Evolutionary conservation across 1,284 basidiomycete species (phyloP).

Genomic region (Paramarasmius palmivorus): DNA sequence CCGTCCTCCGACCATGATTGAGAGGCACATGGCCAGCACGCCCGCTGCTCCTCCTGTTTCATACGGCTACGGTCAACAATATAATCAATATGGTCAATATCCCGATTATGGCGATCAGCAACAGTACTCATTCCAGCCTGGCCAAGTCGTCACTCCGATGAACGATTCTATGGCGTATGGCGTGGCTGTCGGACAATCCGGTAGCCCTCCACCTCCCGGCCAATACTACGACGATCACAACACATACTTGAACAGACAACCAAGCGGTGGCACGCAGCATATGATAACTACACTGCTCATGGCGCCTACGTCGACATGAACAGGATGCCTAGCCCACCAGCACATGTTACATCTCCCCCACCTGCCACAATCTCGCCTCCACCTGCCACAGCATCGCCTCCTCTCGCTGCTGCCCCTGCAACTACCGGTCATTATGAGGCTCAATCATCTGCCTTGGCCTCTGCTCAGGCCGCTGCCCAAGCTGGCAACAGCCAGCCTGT

Average conservation of each 20-base stretch:
- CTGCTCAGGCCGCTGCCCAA: background rate
- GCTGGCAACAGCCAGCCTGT: background rate
- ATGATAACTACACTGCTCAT: background rate
- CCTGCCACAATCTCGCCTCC: too few species aligned
- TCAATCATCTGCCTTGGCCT: background rate
- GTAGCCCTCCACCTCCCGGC: too few species aligned
- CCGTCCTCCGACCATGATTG: constrained; percentile 24
- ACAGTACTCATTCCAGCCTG: constrained; percentile 2
- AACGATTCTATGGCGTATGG: constrained; percentile 8
- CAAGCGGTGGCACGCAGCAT: constrained; percentile 3
- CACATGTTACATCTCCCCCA: too few species aligned
- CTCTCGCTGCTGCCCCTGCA: background rate
- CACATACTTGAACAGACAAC: background rate
- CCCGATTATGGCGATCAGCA: constrained; percentile 5
- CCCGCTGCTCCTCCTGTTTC: constrained; percentile 18
- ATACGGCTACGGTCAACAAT: constrained; percentile 7
- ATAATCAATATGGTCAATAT: constrained; percentile 7
- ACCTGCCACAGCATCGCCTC: background rate
- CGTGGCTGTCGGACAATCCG: background rate
- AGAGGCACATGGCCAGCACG: constrained; percentile 24
- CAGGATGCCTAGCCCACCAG: constrained; percentile 5
- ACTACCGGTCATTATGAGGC: background rate
- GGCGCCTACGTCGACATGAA: constrained; percentile 11
- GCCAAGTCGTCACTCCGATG: background rate
- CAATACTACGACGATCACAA: too few species aligned